phyloP scores from a whole-genome alignment of 257 asterid genomes.

The Cynanchum wilfordii region DNA sequence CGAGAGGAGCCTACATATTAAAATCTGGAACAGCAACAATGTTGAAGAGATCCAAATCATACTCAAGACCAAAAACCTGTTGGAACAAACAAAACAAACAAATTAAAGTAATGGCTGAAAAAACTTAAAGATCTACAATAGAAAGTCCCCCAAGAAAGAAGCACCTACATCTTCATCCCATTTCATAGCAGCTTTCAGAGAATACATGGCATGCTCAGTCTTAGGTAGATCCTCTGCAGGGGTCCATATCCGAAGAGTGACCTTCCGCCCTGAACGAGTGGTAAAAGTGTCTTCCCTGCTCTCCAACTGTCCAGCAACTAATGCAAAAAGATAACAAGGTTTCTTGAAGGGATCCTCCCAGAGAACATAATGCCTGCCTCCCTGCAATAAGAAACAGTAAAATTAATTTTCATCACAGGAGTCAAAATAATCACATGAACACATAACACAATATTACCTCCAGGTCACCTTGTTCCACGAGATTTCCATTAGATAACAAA shows the following conservation, averaged over 20 bases:
- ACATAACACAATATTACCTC: conserved; percentile 40
- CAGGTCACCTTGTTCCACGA: conserved; percentile 74
- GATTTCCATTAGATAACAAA: conserved; percentile 81
- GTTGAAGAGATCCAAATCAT: conserved; percentile 95
- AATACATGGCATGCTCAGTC: conserved; percentile 94
- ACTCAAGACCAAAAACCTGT: conserved; percentile 95
- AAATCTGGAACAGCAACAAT: conserved; percentile 95
- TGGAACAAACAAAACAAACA: conserved; percentile 6
- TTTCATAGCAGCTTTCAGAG: conserved; percentile 94
- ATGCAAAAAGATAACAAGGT: conserved; percentile 94
- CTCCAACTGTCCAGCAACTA: conserved; percentile 91
- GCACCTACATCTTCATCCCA: conserved; percentile 94
- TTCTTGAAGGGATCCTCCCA: conserved; percentile 97
- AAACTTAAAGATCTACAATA: conserved; percentile 5
- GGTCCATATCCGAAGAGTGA: conserved; percentile 83
- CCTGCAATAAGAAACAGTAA: conserved; percentile 38
- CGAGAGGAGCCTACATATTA: conserved; percentile 59
- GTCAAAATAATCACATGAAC: neutral
- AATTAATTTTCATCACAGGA: neutral
- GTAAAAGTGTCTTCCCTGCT: conserved; percentile 78
- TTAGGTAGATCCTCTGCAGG: conserved; percentile 86
- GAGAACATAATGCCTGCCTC: conserved; percentile 62
- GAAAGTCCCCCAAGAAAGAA: conserved; percentile 16
- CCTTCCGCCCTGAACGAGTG: conserved; percentile 80
- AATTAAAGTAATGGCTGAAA: conserved; percentile 6